These are phyloP conservation scores for Microsporum audouinii DNA, from an alignment of 2,329 filamentous ascomycete species.

Conservation along the genomic window DNA sequence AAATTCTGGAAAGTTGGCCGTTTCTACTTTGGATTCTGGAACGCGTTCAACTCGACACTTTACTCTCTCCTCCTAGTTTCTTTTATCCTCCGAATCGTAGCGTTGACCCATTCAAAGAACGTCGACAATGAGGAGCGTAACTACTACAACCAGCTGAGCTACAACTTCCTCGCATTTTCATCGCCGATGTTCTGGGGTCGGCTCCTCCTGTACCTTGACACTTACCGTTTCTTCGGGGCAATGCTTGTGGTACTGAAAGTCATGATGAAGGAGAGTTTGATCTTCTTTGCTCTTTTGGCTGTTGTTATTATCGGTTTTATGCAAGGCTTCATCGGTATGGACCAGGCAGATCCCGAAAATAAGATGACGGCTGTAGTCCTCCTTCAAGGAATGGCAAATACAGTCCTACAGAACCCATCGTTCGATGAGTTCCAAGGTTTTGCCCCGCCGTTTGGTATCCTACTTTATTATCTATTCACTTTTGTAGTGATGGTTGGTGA, in stretches of 20 bases:
- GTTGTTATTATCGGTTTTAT: conserved; percentile 71
- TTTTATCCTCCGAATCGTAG: conserved; percentile 67
- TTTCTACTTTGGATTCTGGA: conserved; percentile 92
- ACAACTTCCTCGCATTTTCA: conserved; percentile 86
- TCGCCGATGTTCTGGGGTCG: conserved; percentile 97
- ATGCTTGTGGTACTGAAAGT: conserved; percentile 96
- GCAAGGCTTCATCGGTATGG: conserved; percentile 87
- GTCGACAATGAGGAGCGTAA: conserved; percentile 41
- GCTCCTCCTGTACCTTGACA: conserved; percentile 83
- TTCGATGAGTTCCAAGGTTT: conserved; percentile 84
- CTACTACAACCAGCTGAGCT: conserved; percentile 67
- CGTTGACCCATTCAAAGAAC: conserved; percentile 52
- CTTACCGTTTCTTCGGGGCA: conserved; percentile 87
- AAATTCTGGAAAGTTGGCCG: conserved; percentile 93
- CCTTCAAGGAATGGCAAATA: conserved; percentile 60
- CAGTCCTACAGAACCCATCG: conserved; percentile 82
- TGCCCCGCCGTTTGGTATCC: conserved; percentile 80
- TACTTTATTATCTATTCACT: conserved; percentile 95
- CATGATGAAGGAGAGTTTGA: conserved; percentile 87
- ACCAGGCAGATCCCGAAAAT: conserved; percentile 63
- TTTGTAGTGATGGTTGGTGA: conserved; percentile 81
- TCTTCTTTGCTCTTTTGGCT: conserved; percentile 84
- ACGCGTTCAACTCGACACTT: conserved; percentile 77
- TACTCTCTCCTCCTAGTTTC: conserved; percentile 70
- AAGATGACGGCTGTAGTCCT: conserved; percentile 33